Percentiles rank a stretch among this genome's conserved stretches.
phyloP scores from a whole-genome alignment of 345 rosid genomes.

The Arabidopsis arenosa region DNA sequence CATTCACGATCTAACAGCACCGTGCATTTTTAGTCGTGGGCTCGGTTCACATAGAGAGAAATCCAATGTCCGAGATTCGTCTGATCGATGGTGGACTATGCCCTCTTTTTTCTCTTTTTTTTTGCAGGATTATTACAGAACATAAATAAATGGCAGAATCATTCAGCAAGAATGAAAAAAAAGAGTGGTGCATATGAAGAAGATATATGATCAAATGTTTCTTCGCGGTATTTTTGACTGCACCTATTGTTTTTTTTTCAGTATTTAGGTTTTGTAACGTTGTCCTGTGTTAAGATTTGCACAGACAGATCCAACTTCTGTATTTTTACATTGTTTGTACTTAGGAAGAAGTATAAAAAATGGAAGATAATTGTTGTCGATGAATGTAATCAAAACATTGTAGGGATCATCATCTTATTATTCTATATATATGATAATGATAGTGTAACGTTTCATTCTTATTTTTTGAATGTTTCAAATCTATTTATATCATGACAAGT shows the following conservation, averaged over 20 bases:
- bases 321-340: conserved; percentile 47
- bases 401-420: not conserved
- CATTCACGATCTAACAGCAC: conserved; percentile 51
- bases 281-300: conserved; percentile 39
- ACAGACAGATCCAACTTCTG: conserved; percentile 31
- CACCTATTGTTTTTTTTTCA: conserved; percentile 5
- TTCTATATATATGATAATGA: conserved; percentile 33
- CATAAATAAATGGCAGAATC: conserved; percentile 40
- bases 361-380: no score
- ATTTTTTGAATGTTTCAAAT: not conserved
- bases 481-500: conserved; percentile 11
- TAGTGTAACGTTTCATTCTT: conserved; percentile 28
- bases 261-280: conserved; percentile 31
- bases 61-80: conserved; percentile 6
- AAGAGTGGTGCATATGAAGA: conserved; percentile 37
- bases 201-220: conserved; percentile 37
- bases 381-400: not conserved
- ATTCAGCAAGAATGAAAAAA: not conserved
- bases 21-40: conserved; percentile 29
- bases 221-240: conserved; percentile 38
- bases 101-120: conserved; percentile 21
- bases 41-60: conserved; percentile 35
- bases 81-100: conserved; percentile 40
- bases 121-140: conserved; percentile 45
- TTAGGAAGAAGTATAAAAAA: conserved; percentile 24